Evolutionary conservation across 2,329 filamentous ascomycete species (phyloP).

Genomic region (Blastomyces parvus): DNA sequence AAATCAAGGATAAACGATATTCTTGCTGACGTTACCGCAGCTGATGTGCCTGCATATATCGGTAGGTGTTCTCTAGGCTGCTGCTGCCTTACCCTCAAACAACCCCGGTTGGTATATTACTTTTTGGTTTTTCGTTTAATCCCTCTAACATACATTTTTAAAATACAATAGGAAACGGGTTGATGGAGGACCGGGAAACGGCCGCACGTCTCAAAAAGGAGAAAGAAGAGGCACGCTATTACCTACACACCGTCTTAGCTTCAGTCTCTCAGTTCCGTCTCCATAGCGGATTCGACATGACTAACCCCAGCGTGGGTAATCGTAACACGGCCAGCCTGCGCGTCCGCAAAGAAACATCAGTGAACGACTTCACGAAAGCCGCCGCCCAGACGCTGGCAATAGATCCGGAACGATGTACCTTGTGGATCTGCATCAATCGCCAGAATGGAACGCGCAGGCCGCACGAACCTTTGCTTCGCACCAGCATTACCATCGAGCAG

Average conservation of each 20-base stretch:
- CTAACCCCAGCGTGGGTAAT: background rate
- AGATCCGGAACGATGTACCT: background rate
- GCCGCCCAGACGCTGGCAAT: background rate
- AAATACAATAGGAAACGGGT: background rate
- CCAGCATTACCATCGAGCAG: background rate
- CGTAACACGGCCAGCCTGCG: background rate
- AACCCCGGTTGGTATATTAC: too few species aligned
- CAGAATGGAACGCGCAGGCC: conserved; percentile 4
- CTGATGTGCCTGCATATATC: conserved; percentile 5
- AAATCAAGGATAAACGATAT: conserved; percentile 10
- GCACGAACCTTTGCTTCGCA: background rate
- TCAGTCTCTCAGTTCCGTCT: background rate
- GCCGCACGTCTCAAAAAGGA: background rate
- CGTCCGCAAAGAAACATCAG: background rate
- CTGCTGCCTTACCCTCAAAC: background rate
- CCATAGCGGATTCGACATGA: conserved; percentile 3
- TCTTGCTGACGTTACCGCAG: conserved; percentile 5
- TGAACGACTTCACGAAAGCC: background rate
- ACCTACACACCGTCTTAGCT: background rate
- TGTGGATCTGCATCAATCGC: conserved; percentile 2
- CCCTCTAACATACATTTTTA: background rate
- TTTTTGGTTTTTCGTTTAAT: too few species aligned
- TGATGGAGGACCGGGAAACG: background rate
- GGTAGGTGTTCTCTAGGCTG: background rate
- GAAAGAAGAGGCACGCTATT: background rate